These are phyloP conservation scores for Sphaerosporella brunnea DNA, from an alignment of 495 filamentous ascomycete genomes.

Conservation along the genomic window DNA sequence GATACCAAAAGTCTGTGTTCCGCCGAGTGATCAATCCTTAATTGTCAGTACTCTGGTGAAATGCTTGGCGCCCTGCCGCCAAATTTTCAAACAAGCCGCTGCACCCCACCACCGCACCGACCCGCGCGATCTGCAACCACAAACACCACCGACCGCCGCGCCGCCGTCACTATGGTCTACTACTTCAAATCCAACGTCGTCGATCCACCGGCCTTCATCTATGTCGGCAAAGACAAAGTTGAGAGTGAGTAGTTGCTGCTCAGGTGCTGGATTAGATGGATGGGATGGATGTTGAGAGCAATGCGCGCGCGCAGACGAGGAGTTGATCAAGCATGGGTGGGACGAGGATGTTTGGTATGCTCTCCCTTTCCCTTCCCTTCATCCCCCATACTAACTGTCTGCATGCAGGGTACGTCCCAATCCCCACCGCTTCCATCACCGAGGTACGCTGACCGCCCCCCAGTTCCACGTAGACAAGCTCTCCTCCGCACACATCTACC, in stretches of 20 bases:
- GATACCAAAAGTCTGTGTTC: too few relatives aligned
- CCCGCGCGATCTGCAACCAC: background rate
- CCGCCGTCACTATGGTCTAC: slow-evolving; percentile 68
- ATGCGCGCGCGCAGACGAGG: slow-evolving; percentile 57
- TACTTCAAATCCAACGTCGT: slow-evolving; percentile 80
- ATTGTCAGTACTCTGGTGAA: too few relatives aligned
- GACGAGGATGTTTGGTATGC: slow-evolving; percentile 88
- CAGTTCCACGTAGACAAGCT: slow-evolving; percentile 97
- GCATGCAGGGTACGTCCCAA: slow-evolving; percentile 9
- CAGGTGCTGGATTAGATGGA: background rate
- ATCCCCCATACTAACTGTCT: slow-evolving; percentile 2
- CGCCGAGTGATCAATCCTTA: too few relatives aligned
- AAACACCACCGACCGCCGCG: too few relatives aligned
- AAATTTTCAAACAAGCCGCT: background rate
- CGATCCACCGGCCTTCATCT: slow-evolving; percentile 63
- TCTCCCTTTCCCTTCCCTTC: background rate
- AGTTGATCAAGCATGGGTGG: slow-evolving; percentile 79
- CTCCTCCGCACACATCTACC: slow-evolving; percentile 88
- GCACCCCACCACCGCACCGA: background rate
- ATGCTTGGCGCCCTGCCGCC: background rate
- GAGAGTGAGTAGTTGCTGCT: slow-evolving; percentile 51
- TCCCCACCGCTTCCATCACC: too few relatives aligned
- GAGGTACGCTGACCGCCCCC: too few relatives aligned
- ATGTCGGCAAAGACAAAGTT: slow-evolving; percentile 96
- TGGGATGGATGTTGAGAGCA: background rate